Evolutionary conservation across 306 rosid genomes (phyloP), one percentile per base, ranked within the genome.

Genomic region (Boehmeria nivea): DNA sequence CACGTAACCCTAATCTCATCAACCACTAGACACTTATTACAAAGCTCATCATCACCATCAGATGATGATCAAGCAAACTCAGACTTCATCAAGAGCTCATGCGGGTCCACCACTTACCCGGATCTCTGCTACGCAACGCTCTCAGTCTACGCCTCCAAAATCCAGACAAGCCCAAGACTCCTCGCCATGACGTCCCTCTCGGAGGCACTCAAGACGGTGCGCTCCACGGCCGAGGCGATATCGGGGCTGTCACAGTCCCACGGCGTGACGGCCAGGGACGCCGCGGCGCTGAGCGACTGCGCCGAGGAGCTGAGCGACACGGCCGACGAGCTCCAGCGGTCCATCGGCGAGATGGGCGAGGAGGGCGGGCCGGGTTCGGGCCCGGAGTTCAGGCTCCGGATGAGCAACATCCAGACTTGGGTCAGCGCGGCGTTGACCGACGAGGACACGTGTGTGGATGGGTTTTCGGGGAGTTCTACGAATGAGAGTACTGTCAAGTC

Each of bases 401-500:
- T 61, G 25, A 67, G 2, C n/a, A n/a, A n/a, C n/a, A n/a, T n/a
- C n/a, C n/a, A n/a, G n/a, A n/a, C n/a, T n/a, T n/a, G n/a, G n/a
- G n/a, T n/a, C n/a, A n/a, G n/a, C n/a, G n/a, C n/a, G n/a, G n/a
- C n/a, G n/a, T n/a, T n/a, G n/a, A n/a, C n/a, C n/a, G n/a, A n/a
- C n/a, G n/a, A n/a, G n/a, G n/a, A n/a, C n/a, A n/a, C n/a, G n/a
- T n/a, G n/a, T n/a, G n/a, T n/a, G n/a, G n/a, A n/a, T n/a, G n/a
- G n/a, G n/a, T n/a, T n/a, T n/a, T n/a, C n/a, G n/a, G 74, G 61
- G 2, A 42, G 16, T 2, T 6, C 23, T 14, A n/a, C 34, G 54
- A 57, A 40, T 2, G 72, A 76, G 9, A 46, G 19, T 43, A 63
- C 4, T 33, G 56, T 56, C 21, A 70, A 68, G 73, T 46, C 18